These are phyloP conservation scores for Neurospora sp. DNA, from an alignment of 495 filamentous ascomycete genomes.

Conservation along the genomic window DNA sequence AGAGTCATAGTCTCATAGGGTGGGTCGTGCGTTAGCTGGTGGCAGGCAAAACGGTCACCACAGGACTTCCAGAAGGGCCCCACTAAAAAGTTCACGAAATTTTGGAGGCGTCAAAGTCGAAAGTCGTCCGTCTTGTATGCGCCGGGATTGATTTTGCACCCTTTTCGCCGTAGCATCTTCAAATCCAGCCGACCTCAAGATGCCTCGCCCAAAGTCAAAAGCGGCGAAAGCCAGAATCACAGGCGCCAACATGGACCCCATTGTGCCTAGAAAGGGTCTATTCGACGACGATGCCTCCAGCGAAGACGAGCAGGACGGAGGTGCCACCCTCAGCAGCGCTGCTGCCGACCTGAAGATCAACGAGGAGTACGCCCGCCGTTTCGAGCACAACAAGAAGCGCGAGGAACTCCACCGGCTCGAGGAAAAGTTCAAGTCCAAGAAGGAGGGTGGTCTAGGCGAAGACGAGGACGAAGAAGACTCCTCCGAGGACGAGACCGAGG, in stretches of 20 bases:
- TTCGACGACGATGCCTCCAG: conserved; percentile 28
- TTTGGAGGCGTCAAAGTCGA: neutral
- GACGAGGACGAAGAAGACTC: conserved; percentile 41
- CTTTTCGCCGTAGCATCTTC: neutral
- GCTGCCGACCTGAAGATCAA: conserved; percentile 67
- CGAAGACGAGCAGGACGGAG: conserved; percentile 47
- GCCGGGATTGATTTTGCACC: neutral
- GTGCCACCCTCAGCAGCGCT: conserved; percentile 42
- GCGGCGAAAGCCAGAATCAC: conserved; percentile 3
- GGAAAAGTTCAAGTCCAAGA: conserved; percentile 66
- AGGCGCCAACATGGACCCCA: neutral
- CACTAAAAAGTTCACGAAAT: conserved; percentile 15
- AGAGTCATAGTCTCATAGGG: neutral
- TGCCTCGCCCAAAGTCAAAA: conserved; percentile 9
- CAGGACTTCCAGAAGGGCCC: conserved; percentile 1
- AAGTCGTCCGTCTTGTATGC: neutral
- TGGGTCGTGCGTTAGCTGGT: neutral
- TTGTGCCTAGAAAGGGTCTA: conserved; percentile 14
- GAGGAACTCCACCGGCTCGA: conserved; percentile 84
- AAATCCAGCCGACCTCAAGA: neutral
- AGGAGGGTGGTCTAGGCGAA: conserved; percentile 8
- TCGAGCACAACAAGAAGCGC: conserved; percentile 94
- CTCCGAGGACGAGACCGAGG: conserved; percentile 69
- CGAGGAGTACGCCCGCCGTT: conserved; percentile 75
- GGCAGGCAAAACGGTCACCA: neutral